Evolutionary conservation across 2,329 filamentous ascomycete genomes (phyloP), one percentile per base, ranked within the genome.

Genomic region (Cercospora zeina): DNA sequence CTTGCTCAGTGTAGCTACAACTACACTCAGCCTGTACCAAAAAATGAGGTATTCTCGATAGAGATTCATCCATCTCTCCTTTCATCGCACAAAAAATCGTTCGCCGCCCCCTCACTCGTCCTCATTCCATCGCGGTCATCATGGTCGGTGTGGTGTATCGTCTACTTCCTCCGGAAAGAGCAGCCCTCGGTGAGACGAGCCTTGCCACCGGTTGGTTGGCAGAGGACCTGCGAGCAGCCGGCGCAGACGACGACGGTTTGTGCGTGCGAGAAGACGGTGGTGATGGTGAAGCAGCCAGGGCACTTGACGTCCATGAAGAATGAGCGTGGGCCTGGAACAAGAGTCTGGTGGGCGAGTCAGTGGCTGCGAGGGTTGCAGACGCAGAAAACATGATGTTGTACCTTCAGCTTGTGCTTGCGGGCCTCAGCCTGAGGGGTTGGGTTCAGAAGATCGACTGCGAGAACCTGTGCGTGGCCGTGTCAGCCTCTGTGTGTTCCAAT

Each of bases 281-380:
- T 99, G 88, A 99, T 99, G 82, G 93, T 97, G 89, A 97, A 99
- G 91, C 95, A 99, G 78, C 95, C 95, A 80, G 95, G 95, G 90
- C 95, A 99, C 90, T 99, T 99, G 86, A 99, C 95, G 81, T 99
- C 95, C 95, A 99, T 99, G 91, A 99, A 99, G 90, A 97, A 99
- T 73, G 93, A 97, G 81, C 95, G 91, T 77, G 95, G 95, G 72
- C 87, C 89, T 77, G 95, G 95, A 79, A 99, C 95, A 76, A 99
- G 90, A 73, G 69, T 72, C 72, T 74, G 64, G 54, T 65, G 27
- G 34, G 2, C 10, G 45, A 49, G 30, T 61, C 31, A 65, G 34
- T 33, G 19, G 39, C 65, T 24, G 33, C 14, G 58, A 42, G 34
- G 19, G 39, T 45, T 3, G 39, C 39, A 45, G 39, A 19, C 39